Conservation (phyloP, 192 early-diverging fungal genomes). For the Obelidium mucronatum region DNA sequence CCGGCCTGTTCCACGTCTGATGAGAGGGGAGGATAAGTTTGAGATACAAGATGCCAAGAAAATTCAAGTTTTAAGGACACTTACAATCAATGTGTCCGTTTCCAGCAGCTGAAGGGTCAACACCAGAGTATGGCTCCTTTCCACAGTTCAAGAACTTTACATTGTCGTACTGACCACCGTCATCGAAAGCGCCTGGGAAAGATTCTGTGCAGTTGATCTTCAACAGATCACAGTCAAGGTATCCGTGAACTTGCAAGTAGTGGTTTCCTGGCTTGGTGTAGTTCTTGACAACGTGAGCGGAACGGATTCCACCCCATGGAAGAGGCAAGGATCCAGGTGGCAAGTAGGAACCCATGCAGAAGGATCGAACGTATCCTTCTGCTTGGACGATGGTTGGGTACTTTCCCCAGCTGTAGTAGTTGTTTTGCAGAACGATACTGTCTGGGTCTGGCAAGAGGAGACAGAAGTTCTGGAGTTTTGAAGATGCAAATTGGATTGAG, state of each 20-base stretch:
- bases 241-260: slow-evolving; percentile 38
- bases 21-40: not conserved
- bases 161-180: slow-evolving; percentile 44
- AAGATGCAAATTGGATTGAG: not conserved
- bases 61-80: slow-evolving; percentile 29
- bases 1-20: not conserved
- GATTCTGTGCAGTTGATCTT: slow-evolving; percentile 39
- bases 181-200: slow-evolving; percentile 37
- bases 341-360: slow-evolving; percentile 40
- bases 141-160: slow-evolving; percentile 32
- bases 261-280: slow-evolving; percentile 20
- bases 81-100: slow-evolving; percentile 3
- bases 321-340: slow-evolving; percentile 33
- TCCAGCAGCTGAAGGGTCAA: not conserved
- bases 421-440: slow-evolving; percentile 24
- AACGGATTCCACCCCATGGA: slow-evolving; percentile 22
- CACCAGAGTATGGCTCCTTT: slow-evolving; percentile 47
- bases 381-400: slow-evolving; percentile 39
- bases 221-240: slow-evolving; percentile 34
- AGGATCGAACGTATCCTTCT: slow-evolving; percentile 44
- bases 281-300: slow-evolving; percentile 35
- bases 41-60: not conserved
- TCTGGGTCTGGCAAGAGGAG: slow-evolving; percentile 43
- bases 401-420: slow-evolving; percentile 35
- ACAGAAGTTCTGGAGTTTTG: slow-evolving; percentile 35